A percentile compares a stretch with the other conserved stretches of the same genome.
These are phyloP conservation scores for Diplodia scrobiculata DNA, from an alignment of 2,329 filamentous ascomycete species.

Conservation along the genomic window DNA sequence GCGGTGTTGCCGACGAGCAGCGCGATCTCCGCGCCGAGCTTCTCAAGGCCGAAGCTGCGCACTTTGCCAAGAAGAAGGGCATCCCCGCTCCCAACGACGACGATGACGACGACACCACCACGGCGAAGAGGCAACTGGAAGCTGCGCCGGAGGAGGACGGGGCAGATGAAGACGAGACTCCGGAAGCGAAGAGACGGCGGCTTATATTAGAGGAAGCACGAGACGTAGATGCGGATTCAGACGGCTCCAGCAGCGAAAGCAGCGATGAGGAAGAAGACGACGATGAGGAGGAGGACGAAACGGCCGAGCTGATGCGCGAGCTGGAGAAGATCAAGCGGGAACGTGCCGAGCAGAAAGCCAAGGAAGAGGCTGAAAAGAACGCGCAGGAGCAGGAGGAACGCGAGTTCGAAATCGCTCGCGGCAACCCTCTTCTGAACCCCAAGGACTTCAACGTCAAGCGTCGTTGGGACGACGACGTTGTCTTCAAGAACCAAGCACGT, in stretches of 20 bases:
- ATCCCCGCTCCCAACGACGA: constrained; percentile 54
- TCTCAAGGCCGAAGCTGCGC: constrained; percentile 80
- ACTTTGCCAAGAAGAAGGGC: constrained; percentile 83
- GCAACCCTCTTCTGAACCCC: constrained; percentile 85
- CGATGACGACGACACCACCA: constrained; percentile 53
- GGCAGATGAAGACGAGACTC: constrained; percentile 62
- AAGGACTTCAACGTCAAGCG: constrained; percentile 91
- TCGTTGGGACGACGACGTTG: constrained; percentile 95
- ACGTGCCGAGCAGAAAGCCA: constrained; percentile 76
- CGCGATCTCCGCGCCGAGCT: constrained; percentile 90
- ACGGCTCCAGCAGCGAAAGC: constrained; percentile 61
- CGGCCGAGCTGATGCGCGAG: constrained; percentile 86
- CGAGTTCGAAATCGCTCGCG: constrained; percentile 84
- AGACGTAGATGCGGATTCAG: constrained; percentile 82
- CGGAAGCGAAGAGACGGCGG: constrained; percentile 78
- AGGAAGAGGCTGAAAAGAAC: constrained; percentile 79
- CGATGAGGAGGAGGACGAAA: constrained; percentile 67
- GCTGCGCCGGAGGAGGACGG: constrained; percentile 37
- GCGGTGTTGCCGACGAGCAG: constrained; percentile 71
- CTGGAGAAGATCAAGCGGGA: constrained; percentile 92
- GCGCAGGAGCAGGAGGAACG: constrained; percentile 79
- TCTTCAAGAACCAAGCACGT: constrained; percentile 97
- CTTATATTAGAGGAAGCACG: constrained; percentile 80
- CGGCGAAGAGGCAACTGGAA: constrained; percentile 55
- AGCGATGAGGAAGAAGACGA: constrained; percentile 53